Base-by-base conservation (phyloP, 2,329 filamentous ascomycete species). In the Chrysoporthe puriensis region DNA sequence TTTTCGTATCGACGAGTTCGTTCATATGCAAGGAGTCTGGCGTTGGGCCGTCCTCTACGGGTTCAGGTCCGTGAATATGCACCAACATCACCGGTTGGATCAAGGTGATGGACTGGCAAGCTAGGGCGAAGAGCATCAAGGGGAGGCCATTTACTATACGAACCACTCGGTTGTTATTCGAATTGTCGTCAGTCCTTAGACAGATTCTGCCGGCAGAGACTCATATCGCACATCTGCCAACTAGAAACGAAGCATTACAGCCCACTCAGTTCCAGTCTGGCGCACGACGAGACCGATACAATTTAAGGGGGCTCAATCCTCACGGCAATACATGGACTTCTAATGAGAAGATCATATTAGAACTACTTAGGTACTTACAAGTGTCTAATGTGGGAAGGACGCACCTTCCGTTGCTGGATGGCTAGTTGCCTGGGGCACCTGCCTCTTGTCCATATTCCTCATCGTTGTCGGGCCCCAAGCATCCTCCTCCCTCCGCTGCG, bases 21-120 rank as follows among this genome's bases (percentile, higher is more conserved):
- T 67, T 67, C 61, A 67, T 64, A 50, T 67, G 60, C 57, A 69
- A 11, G 67, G 67, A 69, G 67, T 69, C 63, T 32, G 67, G 67
- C 52, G 67, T 67, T 64, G 44, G 67, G 34, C 59, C 9, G 61
- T 63, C n/a, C 46, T 44, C 34, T 54, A 34, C 16, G 48, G 56
- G 54, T 61, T 66, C 50, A 48, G 64, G 61, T 69, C 56, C 64
- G 48, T 60, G 56, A 67, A 60, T 43, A 57, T 43, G 44, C 42
- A 43, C 44, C 58, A 16, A 50, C 56, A 40, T 43, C 58, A n/a
- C 9, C 11, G 40, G n/a, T 40, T 62, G 52, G 66, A 63, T 62
- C 8, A 43, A 14, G 18, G 36, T 48, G 58, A 48, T 46, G 58
- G 58, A n/a, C 21, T 16, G 32, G 5, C 26, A 18, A 40, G 21